These are phyloP conservation scores for Lathyrus tuberosus DNA, from an alignment of 306 rosid genomes.

Conservation along the genomic window DNA sequence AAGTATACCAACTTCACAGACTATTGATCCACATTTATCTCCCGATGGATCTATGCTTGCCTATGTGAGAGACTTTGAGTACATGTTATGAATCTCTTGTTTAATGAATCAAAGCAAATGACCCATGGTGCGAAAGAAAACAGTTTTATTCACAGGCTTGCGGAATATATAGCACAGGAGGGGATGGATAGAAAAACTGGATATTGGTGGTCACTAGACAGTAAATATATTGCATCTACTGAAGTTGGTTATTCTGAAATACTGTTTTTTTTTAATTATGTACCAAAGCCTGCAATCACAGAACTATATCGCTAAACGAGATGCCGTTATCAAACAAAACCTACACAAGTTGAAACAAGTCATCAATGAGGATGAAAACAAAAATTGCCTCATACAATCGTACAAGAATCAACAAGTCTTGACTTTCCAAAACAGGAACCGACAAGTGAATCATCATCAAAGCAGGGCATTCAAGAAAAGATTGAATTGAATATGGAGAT, in stretches of 20 bases:
- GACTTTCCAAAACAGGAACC: too few species aligned
- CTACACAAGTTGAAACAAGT: too few species aligned
- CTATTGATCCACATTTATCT: constrained; percentile 89
- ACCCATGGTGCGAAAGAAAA: constrained; percentile 68
- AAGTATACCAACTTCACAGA: constrained; percentile 63
- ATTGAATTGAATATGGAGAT: too few species aligned
- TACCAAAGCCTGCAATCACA: too few species aligned
- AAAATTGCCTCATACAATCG: too few species aligned
- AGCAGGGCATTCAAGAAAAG: too few species aligned
- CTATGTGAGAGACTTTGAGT: constrained; percentile 75
- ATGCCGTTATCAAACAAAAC: too few species aligned
- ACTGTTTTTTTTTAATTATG: constrained; percentile 85
- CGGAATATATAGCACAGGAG: constrained; percentile 99
- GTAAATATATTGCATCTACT: constrained; percentile 89
- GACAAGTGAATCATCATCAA: too few species aligned
- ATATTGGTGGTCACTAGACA: constrained; percentile 96
- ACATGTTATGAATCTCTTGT: constrained; percentile 64
- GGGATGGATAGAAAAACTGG: constrained; percentile 96
- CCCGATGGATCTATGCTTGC: constrained; percentile 87
- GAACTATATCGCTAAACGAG: too few species aligned
- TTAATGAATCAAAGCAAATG: constrained; percentile 72
- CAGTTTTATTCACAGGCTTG: constrained; percentile 73
- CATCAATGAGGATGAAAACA: too few species aligned
- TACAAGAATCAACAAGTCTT: too few species aligned
- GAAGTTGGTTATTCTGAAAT: constrained; percentile 86